phyloP scores from a whole-genome alignment of 768 basidiomycete species.

The Mycena latifolia region DNA sequence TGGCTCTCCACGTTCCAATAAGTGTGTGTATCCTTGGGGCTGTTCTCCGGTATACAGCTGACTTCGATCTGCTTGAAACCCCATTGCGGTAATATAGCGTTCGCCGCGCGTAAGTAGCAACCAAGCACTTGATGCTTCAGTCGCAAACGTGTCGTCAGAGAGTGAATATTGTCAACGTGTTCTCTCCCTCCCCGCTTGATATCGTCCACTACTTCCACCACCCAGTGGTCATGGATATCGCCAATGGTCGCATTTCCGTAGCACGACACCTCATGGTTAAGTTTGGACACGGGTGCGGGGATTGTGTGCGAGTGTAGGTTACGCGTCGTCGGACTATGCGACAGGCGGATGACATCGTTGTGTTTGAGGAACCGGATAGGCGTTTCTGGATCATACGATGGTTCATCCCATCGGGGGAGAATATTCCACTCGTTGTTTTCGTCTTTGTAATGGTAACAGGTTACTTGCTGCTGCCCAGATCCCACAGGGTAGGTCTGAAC shows the following conservation, averaged over 20 bases:
- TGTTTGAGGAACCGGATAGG: conserved; percentile 79
- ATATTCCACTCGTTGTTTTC: conserved; percentile 94
- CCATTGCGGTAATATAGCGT: conserved; percentile 94
- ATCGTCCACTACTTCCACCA: conserved; percentile 95
- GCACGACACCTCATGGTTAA: conserved; percentile 92
- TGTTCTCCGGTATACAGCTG: conserved; percentile 90
- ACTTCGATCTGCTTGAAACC: conserved; percentile 99
- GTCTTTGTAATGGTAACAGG: conserved; percentile 99
- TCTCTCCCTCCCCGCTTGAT: conserved; percentile 70
- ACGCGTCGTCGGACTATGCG: conserved; percentile 85
- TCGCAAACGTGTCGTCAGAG: conserved; percentile 90
- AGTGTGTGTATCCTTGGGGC: conserved; percentile 84
- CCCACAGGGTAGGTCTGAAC: conserved; percentile 95
- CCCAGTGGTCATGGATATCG: conserved; percentile 92
- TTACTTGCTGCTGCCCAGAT: conserved; percentile 95
- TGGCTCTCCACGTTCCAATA: conserved; percentile 99
- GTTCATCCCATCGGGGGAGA: conserved; percentile 85
- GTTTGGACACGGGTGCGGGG: conserved; percentile 89
- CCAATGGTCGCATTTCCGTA: conserved; percentile 94
- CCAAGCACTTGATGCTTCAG: conserved; percentile 83
- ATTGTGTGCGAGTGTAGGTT: conserved; percentile 95
- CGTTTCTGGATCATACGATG: conserved; percentile 72
- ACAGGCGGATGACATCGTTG: conserved; percentile 84
- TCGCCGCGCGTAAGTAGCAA: conserved; percentile 93
- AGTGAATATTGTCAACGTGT: conserved; percentile 80